phyloP scores from a whole-genome alignment of 1,139 yeast species.

The Diutina mesorugosa region DNA sequence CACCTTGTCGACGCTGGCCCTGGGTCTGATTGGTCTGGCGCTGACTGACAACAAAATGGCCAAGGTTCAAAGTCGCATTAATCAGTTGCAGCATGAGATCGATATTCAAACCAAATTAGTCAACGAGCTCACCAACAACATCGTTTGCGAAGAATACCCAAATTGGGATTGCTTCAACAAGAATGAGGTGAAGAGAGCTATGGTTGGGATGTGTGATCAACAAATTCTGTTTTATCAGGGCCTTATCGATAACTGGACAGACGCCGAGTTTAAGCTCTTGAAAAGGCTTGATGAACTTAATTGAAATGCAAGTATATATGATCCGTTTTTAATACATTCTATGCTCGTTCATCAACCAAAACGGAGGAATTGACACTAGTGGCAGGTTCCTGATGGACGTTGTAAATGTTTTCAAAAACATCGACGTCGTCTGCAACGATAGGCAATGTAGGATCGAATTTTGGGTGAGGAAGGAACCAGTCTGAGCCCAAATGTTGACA shows the following conservation, averaged over 20 bases:
- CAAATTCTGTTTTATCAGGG: slow-evolving; percentile 66
- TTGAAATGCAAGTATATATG: background rate
- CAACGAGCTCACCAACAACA: slow-evolving; percentile 51
- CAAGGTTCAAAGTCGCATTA: slow-evolving; percentile 20
- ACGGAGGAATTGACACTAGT: slow-evolving; percentile 4
- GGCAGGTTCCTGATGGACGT: slow-evolving; percentile 1
- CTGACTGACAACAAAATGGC: slow-evolving; percentile 22
- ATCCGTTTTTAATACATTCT: background rate
- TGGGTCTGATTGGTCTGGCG: slow-evolving; percentile 27
- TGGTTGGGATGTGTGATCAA: slow-evolving; percentile 59
- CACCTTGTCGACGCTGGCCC: slow-evolving; percentile 32
- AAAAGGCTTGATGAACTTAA: slow-evolving; percentile 23
- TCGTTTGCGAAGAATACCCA: slow-evolving; percentile 70
- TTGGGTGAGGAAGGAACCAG: slow-evolving; percentile 7
- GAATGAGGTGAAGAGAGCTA: slow-evolving; percentile 58
- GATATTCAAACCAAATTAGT: slow-evolving; percentile 35
- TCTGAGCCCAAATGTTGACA: slow-evolving; percentile 15
- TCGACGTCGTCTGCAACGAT: background rate
- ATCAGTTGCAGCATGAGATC: slow-evolving; percentile 39
- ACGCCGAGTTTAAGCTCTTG: slow-evolving; percentile 34
- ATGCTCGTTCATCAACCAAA: background rate
- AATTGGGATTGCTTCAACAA: slow-evolving; percentile 76
- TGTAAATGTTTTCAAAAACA: slow-evolving; percentile 5
- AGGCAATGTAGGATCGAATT: slow-evolving; percentile 2
- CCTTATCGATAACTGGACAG: slow-evolving; percentile 64